Base-by-base conservation (phyloP, 306 rosid genomes). In the Medicago arabica region DNA sequence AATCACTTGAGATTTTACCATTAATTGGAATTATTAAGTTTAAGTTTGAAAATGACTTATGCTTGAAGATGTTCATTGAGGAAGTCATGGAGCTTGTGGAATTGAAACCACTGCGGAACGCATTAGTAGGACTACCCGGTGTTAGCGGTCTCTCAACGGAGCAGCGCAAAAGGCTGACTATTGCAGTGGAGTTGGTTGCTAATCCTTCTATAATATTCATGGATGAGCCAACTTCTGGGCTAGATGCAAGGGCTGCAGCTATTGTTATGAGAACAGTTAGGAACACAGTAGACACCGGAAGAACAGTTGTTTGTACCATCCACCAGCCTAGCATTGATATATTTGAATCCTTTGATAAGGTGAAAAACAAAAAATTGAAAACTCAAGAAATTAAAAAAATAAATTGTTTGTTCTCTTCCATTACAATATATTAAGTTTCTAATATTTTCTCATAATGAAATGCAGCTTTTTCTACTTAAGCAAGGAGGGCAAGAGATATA, bases 221-320 rank as follows among this genome's bases (percentile, higher is more conserved):
- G 92, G 92, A 88, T 80, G 92, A 88, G 74, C 92, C 92, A 73
- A 88, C 92, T 75, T 88, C 92, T 19, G 92, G 92, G 3, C 46
- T 88, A 25, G 92, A 88, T 77, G 92, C 92, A 66, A 81, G 89
- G 73, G 92, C 92, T 46, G 92, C 92, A 12, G 92, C 92, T 1
- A 84, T 88, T 62, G 89, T 88, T 31, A 86, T 86, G 89, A 82
- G 92, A 80, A 69, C 92, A 6, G 89, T 86, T 71, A 81, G 92
- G 83, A 88, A 86, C 83, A 88, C 92, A 4, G 87, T 84, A 0
- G 89, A 86, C 82, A 88, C 92, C 0, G 89, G 92, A 86, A 86
- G 92, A 82, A 88, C 89, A 40, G 92, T 88, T 70, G 92, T 86
- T 5, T 88, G 92, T 81, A 88, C 92, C 76, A 88, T 88, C 54